A percentile compares a stretch with the other conserved stretches of the same genome.
These are phyloP conservation scores for Candida tetrigidarum DNA, from an alignment of 1,139 yeast species.

Conservation along the genomic window DNA sequence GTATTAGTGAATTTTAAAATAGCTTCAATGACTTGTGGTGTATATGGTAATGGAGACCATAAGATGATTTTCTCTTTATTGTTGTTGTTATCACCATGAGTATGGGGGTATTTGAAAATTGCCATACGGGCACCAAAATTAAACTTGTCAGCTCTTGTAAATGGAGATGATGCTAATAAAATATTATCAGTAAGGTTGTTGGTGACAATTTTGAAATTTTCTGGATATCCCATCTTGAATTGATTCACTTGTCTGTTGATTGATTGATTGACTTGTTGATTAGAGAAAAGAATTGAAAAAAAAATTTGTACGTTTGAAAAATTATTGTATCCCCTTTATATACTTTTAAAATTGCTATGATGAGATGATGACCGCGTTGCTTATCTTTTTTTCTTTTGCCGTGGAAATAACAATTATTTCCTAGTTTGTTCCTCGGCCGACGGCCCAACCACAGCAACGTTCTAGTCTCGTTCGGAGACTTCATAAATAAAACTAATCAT, in stretches of 20 bases:
- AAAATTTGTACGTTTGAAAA: no score
- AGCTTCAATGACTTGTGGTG: conserved; percentile 44
- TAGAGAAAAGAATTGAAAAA: no score
- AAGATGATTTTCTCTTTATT: conserved; percentile 42
- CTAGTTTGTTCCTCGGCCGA: no score
- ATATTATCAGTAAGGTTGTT: conserved; percentile 50
- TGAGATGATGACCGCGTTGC: background rate
- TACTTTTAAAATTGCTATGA: background rate
- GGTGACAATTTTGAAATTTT: conserved; percentile 40
- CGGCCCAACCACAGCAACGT: no score
- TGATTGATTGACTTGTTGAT: background rate
- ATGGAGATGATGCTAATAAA: conserved; percentile 53
- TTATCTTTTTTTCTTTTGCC: background rate
- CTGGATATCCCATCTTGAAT: conserved; percentile 34
- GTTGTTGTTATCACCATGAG: conserved; percentile 16
- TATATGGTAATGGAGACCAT: conserved; percentile 67
- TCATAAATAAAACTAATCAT: background rate
- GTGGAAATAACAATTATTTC: background rate
- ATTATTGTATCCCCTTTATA: background rate
- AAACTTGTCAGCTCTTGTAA: conserved; percentile 41
- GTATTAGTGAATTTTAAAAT: conserved; percentile 39
- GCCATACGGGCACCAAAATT: conserved; percentile 70
- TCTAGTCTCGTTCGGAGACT: background rate
- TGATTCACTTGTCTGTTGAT: background rate
- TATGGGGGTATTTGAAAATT: conserved; percentile 32